Percentiles rank a stretch among this genome's conserved stretches.
phyloP scores from a whole-genome alignment of 148 eudicot genomes.

The Arctostaphylos glauca region DNA sequence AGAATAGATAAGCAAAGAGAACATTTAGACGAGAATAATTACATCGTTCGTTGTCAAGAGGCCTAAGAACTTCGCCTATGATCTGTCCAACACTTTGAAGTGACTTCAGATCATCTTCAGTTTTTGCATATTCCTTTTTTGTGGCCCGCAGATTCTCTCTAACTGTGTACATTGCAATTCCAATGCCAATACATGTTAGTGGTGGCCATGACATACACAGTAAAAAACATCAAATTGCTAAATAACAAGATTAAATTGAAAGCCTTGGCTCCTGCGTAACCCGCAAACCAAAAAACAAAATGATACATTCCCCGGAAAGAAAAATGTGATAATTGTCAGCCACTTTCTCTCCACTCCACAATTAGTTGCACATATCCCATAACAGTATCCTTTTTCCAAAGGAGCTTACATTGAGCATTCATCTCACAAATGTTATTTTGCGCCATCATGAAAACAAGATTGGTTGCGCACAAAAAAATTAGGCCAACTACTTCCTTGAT shows the following conservation, averaged over 20 bases:
- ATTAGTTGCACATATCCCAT: background rate
- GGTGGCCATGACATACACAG: background rate
- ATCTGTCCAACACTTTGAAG: slow-evolving; percentile 99
- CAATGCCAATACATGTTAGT: slow-evolving; percentile 5
- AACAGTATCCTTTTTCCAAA: background rate
- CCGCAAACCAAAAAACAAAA: background rate
- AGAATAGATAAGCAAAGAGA: slow-evolving; percentile 1
- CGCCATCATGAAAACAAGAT: background rate
- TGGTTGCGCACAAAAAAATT: background rate
- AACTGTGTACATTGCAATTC: slow-evolving; percentile 38
- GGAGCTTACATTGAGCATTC: background rate
- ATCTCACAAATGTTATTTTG: background rate
- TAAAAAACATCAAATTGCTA: background rate
- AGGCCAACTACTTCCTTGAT: background rate
- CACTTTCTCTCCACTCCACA: background rate
- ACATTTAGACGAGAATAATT: slow-evolving; percentile 11
- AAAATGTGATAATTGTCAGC: background rate
- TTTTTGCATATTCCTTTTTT: slow-evolving; percentile 89
- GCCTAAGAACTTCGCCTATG: slow-evolving; percentile 98
- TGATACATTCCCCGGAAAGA: background rate
- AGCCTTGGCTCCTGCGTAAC: background rate
- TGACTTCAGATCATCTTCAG: slow-evolving; percentile 96
- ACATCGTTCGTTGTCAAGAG: slow-evolving; percentile 96
- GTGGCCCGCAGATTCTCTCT: slow-evolving; percentile 65
- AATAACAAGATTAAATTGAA: background rate